Evolutionary conservation across 192 early-diverging fungal species (phyloP), one percentile per base, ranked within the genome.

Genomic region (Linderina pennispora): DNA sequence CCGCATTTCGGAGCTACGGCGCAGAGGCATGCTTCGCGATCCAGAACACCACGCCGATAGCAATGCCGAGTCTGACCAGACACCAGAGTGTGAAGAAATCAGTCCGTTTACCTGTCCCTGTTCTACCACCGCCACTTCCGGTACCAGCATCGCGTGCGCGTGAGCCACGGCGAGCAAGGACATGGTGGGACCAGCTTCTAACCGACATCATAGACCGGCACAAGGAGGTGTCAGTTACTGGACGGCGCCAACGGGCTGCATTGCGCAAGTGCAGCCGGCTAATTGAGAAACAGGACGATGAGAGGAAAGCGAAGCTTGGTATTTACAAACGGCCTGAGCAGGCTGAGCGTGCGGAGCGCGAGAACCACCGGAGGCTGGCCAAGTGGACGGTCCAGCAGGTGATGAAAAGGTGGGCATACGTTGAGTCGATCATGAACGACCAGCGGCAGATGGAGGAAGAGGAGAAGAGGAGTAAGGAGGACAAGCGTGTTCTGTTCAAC

Each of bases 381-480:
- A 91, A 89, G 37, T 74, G 75, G 60, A 79, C 82, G 0, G 71
- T 69, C 6, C 70, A 74, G 33, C 77, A 84, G 43, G 77, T 91
- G 7, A 77, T 78, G 48, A 75, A 77, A 31, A 80, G 79, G 45
- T 91, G 89, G 89, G 62, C 71, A n/a, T 65, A 74, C n/a, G 76
- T 86, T 2, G 72, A 82, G 43, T 50, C 55, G 35, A 70, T 86
- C n/a, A 69, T 79, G 34, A 55, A 57, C 36, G 80, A 80, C 25
- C 63, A 81, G 34, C 68, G 81, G 16, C 66, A 75, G 46, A 77
- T 78, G 4, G 51, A 85, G 8, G 33, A 80, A 22, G 70, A 79
- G 24, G 80, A 86, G 61, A 52, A 77, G 46, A 77, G 80, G 36
- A 72, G 69, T 8, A 49, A 77, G 31, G 65, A 81, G 39, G 80